phyloP scores from a whole-genome alignment of 805 yeast species.

The Dipodascus geniculatus region DNA sequence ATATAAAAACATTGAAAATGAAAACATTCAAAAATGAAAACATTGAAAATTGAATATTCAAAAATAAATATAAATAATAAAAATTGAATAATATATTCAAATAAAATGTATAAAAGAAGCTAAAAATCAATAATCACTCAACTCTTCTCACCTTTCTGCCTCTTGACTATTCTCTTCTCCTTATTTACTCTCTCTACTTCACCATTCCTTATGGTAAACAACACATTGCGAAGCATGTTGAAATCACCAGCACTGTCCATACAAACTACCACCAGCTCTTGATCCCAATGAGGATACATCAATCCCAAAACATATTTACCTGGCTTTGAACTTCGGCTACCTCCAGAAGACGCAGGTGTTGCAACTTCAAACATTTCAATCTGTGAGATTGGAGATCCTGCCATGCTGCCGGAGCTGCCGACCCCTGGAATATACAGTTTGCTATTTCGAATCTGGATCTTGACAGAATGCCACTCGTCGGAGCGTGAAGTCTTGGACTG shows the following conservation, averaged over 20 bases:
- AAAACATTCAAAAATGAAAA: background rate
- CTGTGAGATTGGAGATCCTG: background rate
- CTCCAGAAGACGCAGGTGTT: background rate
- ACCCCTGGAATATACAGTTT: background rate
- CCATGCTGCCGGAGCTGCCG: background rate
- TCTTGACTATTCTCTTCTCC: background rate
- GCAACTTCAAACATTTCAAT: background rate
- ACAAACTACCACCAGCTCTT: background rate
- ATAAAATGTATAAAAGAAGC: background rate
- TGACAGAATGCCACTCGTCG: background rate
- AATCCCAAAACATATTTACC: background rate
- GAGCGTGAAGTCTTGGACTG: background rate
- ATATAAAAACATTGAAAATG: background rate
- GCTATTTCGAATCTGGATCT: background rate
- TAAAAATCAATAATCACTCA: too few relatives aligned
- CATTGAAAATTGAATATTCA: background rate
- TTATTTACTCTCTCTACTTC: background rate
- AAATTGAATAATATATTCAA: background rate
- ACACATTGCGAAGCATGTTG: background rate
- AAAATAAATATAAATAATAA: background rate
- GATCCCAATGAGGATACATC: background rate
- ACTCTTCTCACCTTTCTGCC: background rate
- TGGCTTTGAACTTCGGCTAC: background rate
- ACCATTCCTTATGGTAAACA: background rate
- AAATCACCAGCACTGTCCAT: background rate